Base-by-base conservation (phyloP, 345 rosid genomes). In the Trapa bicornis region DNA sequence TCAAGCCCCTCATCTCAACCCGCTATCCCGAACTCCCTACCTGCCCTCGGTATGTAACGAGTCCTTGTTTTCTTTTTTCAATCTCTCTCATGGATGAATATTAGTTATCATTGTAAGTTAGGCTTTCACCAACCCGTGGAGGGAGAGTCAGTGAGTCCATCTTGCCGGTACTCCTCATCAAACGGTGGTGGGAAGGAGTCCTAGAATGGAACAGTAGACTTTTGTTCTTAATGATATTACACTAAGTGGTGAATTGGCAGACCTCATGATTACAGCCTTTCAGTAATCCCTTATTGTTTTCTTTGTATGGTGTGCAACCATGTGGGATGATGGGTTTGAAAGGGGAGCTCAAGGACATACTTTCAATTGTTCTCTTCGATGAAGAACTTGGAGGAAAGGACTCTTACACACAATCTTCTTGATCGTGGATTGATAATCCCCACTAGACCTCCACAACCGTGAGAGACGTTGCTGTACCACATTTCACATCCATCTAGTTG, bases 331-430 rank as follows among this genome's bases (percentile, higher is more conserved):
- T 45, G 48, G 11, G 79, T 67, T 72, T 83, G 78, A 86, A 87
- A 68, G 77, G 77, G 68, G 96, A 85, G 72, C 71, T 87, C 68
- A 80, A 70, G 65, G 83, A 82, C 67, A 84, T 79, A 79, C 94
- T 93, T 73, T 94, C 85, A 57, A 76, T 67, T 16, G 83, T 88
- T 4, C 71, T 84, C 38, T 93, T 84, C 77, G 92, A 83, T 78
- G 98, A 93, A 79, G 96, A 87, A 69, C 65, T 88, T 41, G 81
- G 75, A 73, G 72, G 80, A 29, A 87, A 76, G 73, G 97, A 88
- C 66, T 77, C 98, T 50, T 0, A n/a, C 13, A 13, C 12, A 11
- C 42, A 35, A 22, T 5, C 39, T 39, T 33, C 2, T 41, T 41
- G 43, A 22, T 22, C 3, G 32, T 32, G 63, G 63, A 58, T 32